Percentiles rank a stretch among this genome's conserved stretches.
These are phyloP conservation scores for Diaporthe citriasiana DNA, from an alignment of 2,329 filamentous ascomycete species.

Conservation along the genomic window DNA sequence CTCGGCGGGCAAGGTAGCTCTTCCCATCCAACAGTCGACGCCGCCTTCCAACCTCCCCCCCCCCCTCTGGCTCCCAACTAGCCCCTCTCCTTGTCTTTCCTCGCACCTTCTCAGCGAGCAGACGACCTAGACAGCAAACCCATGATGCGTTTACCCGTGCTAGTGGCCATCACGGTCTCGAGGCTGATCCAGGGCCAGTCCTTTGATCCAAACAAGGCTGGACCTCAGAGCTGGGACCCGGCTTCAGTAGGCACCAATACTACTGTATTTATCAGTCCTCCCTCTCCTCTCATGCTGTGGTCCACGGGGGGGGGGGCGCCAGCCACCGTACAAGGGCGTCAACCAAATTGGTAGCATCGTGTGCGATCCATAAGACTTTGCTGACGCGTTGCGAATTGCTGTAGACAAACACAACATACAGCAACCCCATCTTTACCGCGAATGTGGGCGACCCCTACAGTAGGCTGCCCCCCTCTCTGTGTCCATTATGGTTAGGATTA, in stretches of 20 bases:
- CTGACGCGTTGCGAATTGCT: not conserved
- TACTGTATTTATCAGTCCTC: slow-evolving; percentile 42
- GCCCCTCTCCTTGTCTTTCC: not conserved
- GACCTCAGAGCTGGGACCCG: slow-evolving; percentile 50
- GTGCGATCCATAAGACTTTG: not conserved
- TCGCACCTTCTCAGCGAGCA: not conserved
- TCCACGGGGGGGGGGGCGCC: not conserved
- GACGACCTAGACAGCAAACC: not conserved
- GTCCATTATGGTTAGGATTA: no score
- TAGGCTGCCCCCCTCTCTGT: not conserved
- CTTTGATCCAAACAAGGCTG: slow-evolving; percentile 52
- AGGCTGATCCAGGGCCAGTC: slow-evolving; percentile 45
- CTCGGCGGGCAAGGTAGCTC: not conserved
- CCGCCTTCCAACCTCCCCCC: no score
- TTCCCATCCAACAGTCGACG: no score
- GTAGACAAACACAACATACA: slow-evolving; percentile 53
- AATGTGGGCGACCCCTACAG: slow-evolving; percentile 56
- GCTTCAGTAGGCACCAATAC: slow-evolving; percentile 52
- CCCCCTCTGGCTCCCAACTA: not conserved
- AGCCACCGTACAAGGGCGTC: not conserved
- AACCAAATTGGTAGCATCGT: not conserved
- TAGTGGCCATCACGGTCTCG: slow-evolving; percentile 38
- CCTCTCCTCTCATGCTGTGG: not conserved
- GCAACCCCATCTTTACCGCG: slow-evolving; percentile 56
- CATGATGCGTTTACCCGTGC: slow-evolving; percentile 17